Base-by-base conservation (phyloP, 106 monocot genomes). In the Gastrodia elata region DNA sequence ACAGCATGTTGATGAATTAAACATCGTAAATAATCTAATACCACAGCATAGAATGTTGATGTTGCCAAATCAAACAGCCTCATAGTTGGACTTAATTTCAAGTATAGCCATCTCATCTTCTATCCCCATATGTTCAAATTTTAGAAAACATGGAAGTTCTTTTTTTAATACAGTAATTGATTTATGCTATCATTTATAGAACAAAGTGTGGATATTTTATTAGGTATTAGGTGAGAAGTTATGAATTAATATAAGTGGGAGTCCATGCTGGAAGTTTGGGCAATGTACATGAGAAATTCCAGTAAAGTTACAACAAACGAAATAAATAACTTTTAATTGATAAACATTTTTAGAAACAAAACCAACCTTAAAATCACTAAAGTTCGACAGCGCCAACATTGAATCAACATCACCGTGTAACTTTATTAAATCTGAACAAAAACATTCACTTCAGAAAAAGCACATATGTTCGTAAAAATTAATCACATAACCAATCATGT, bases 391-490 rank as follows among this genome's bases (percentile, higher is more conserved):
- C 0, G 37, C n/a, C 18, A 11, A 67, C 37, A 67, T 37, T 38
- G 67, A 35, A 13, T 67, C 67, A 18, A 67, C 13, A 67, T 67
- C 67, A 38, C 67, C 67, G 8, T 33, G n/a, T 18, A 67, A n/a
- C 20, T 67, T 67, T 18, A 18, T 36, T 67, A 37, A 67, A 67
- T 67, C 67, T 67, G 67, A 22, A 67, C 13, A 67, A 67, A 67
- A 37, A 67, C 6, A 67, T 8, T 36, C 20, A 67, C 5, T 36
- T 36, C 3, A 5, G 32, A 67, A 38, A 37, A 38, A 67, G 0
- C n/a, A 20, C 9, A 64, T 20, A 56, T 56, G 15, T 20, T 16
- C 5, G 15, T 6, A 20, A 16, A 3, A 67, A 35, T 65, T 15
- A 20, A 18, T 1, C 36, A 35, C 33, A 16, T 18, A 36, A 35